Percentiles rank a stretch among this genome's conserved stretches.
Evolutionary conservation across 495 filamentous ascomycete species (phyloP).

Genomic region (Elaphomyces granulatus): DNA sequence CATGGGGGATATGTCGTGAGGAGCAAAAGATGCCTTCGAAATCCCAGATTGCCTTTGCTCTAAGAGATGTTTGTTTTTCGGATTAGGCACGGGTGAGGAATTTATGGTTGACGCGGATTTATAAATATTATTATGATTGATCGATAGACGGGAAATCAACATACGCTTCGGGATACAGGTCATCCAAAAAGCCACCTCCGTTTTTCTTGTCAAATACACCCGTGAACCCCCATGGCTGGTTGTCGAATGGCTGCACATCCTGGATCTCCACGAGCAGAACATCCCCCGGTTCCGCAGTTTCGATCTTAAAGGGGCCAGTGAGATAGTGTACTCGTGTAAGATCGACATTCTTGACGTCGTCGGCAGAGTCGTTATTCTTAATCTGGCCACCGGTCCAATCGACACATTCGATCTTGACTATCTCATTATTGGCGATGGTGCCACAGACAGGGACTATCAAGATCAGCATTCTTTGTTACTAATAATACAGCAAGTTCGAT

Average conservation of each 20-base stretch:
- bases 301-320: slow-evolving; percentile 81
- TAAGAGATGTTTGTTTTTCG: slow-evolving; percentile 17
- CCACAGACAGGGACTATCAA: slow-evolving; percentile 57
- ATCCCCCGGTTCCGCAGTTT: slow-evolving; percentile 75
- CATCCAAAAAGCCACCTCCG: slow-evolving; percentile 85
- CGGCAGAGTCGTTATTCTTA: slow-evolving; percentile 73
- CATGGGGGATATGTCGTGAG: slow-evolving; percentile 77
- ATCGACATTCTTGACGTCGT: slow-evolving; percentile 78
- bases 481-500: no score
- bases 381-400: slow-evolving; percentile 89
- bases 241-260: slow-evolving; percentile 82
- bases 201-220: slow-evolving; percentile 74
- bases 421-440: slow-evolving; percentile 71
- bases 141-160: slow-evolving; percentile 13
- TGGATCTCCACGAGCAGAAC: slow-evolving; percentile 85
- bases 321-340: slow-evolving; percentile 77
- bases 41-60: slow-evolving; percentile 95
- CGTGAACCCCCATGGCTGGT: slow-evolving; percentile 85
- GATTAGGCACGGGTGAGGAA: no score
- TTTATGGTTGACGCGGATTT: no score
- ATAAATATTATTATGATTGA: no score
- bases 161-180: slow-evolving; percentile 70
- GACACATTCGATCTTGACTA: slow-evolving; percentile 90
- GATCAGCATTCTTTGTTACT: no score
- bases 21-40: slow-evolving; percentile 93